These are phyloP conservation scores for Articulospora tetracladia DNA, from an alignment of 495 filamentous ascomycete genomes.

Conservation along the genomic window DNA sequence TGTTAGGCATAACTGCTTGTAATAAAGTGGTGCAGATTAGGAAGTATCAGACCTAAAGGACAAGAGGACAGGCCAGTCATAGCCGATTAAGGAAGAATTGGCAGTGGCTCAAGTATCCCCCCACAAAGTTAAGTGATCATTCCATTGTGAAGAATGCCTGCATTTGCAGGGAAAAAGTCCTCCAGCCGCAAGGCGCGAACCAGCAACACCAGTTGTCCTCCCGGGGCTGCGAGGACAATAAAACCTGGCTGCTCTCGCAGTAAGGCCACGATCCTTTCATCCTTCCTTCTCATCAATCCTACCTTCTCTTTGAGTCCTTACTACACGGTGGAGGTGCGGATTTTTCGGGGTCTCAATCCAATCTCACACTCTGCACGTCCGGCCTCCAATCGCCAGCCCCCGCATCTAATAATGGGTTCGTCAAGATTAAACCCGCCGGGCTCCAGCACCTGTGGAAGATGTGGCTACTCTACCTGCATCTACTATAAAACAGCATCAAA, in stretches of 20 bases:
- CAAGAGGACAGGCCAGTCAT: neutral
- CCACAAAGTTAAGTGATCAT: neutral
- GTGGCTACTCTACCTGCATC: slow-evolving; percentile 3
- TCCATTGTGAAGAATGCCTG: neutral
- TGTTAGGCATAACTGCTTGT: neutral
- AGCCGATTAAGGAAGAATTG: neutral
- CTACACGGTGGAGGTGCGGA: neutral
- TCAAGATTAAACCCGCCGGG: neutral
- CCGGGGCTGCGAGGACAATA: neutral
- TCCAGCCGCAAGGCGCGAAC: slow-evolving; percentile 2
- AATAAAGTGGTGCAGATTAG: neutral
- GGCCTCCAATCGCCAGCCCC: neutral
- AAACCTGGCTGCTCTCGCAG: neutral
- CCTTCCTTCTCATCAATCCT: neutral
- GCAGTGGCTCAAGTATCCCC: neutral
- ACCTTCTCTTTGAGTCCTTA: neutral
- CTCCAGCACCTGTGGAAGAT: slow-evolving; percentile 2
- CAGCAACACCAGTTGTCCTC: neutral
- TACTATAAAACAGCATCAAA: neutral
- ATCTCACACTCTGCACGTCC: neutral
- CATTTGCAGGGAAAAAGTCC: slow-evolving; percentile 4
- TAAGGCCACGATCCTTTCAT: neutral
- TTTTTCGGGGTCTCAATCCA: neutral
- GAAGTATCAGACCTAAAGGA: neutral
- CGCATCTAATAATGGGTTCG: neutral